These are phyloP conservation scores for Parastagonospora avenae DNA, from an alignment of 2,329 filamentous ascomycete genomes.

Conservation along the genomic window DNA sequence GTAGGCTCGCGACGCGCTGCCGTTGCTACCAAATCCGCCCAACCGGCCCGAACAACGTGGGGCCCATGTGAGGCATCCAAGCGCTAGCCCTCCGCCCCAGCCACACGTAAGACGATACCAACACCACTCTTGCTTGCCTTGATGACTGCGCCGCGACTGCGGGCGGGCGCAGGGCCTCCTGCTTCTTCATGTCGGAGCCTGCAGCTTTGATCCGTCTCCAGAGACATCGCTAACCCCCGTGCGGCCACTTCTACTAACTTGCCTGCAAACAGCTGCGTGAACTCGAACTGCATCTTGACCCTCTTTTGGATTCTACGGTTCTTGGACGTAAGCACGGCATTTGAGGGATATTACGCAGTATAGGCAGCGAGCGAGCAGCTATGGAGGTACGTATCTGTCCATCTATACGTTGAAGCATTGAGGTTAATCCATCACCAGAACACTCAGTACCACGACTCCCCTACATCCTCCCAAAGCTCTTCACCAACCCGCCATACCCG, in stretches of 20 bases:
- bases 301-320: neutral
- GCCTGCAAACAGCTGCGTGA: constrained; percentile 6
- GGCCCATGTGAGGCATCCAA: constrained; percentile 2
- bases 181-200: neutral
- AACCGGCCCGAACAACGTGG: neutral
- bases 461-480: neutral
- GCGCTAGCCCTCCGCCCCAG: constrained; percentile 7
- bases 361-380: neutral
- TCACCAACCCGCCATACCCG: neutral
- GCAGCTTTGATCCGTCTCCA: constrained; percentile 1
- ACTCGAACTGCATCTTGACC: neutral
- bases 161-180: neutral
- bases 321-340: neutral
- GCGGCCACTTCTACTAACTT: constrained; percentile 1
- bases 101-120: constrained; percentile 1
- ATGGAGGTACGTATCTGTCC: constrained; percentile 4
- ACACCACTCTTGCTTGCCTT: neutral
- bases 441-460: constrained; percentile 2
- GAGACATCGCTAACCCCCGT: constrained; percentile 7
- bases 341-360: neutral
- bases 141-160: constrained; percentile 4
- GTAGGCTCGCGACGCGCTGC: neutral
- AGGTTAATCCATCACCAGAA: constrained; percentile 1
- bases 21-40: neutral
- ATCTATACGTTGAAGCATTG: neutral